Conservation (phyloP, 495 filamentous ascomycete genomes). For the Lepidopterella palustris region DNA sequence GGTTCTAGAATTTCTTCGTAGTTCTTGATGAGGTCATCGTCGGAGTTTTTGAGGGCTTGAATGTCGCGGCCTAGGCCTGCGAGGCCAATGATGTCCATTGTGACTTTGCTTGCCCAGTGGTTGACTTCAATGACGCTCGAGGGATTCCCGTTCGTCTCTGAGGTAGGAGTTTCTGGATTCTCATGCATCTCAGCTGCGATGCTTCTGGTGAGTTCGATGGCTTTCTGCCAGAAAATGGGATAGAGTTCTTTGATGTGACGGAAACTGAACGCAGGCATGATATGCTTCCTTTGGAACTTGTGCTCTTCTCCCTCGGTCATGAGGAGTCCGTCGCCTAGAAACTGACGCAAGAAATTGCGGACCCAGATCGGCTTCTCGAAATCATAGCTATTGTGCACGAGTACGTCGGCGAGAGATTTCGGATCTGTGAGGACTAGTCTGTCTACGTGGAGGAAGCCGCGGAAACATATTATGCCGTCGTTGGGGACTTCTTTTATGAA, state of each 20-base stretch:
- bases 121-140: conserved; percentile 29
- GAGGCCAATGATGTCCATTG: conserved; percentile 35
- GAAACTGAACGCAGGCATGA: conserved; percentile 35
- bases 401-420: conserved; percentile 31
- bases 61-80: conserved; percentile 33
- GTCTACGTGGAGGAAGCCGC: conserved; percentile 27
- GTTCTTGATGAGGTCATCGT: conserved; percentile 29
- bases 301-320: conserved; percentile 36
- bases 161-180: conserved; percentile 1
- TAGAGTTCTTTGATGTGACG: conserved; percentile 35
- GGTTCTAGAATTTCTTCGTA: conserved; percentile 45
- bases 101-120: conserved; percentile 30
- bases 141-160: neutral
- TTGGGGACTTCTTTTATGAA: conserved; percentile 28
- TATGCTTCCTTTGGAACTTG: conserved; percentile 32
- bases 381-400: conserved; percentile 41
- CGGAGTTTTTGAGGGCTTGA: conserved; percentile 27
- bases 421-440: conserved; percentile 27
- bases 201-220: conserved; percentile 36
- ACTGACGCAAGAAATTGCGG: conserved; percentile 31
- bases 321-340: conserved; percentile 35
- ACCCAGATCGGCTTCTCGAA: conserved; percentile 46
- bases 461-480: conserved; percentile 31
- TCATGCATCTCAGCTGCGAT: conserved; percentile 24
- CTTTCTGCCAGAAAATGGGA: conserved; percentile 41